Evolutionary conservation across 1,284 basidiomycete genomes (phyloP).

Genomic region (Ceratobasidium sp.): DNA sequence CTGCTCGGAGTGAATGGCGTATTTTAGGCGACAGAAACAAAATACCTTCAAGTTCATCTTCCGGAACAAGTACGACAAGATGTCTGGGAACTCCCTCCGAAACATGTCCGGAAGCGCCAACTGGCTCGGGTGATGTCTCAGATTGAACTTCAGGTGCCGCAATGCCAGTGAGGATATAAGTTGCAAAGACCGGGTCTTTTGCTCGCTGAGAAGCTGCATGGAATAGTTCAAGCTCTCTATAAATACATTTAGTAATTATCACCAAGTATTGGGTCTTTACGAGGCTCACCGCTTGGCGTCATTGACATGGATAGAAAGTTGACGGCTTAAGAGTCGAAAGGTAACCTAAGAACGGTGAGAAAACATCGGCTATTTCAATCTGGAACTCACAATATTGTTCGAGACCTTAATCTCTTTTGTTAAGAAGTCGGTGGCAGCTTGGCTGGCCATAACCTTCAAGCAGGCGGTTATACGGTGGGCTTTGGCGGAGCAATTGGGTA

Average conservation of each 20-base stretch:
- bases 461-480: neutral
- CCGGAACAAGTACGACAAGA: constrained; percentile 65
- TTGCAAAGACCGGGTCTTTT: constrained; percentile 66
- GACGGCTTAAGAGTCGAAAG: constrained; percentile 76
- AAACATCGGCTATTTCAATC: neutral
- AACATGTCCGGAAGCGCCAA: neutral
- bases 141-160: constrained; percentile 46
- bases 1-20: neutral
- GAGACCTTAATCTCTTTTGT: constrained; percentile 39
- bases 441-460: constrained; percentile 20
- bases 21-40: constrained; percentile 50
- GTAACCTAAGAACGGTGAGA: constrained; percentile 67
- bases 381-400: constrained; percentile 31
- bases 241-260: constrained; percentile 2
- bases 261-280: constrained; percentile 55
- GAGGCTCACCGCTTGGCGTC: constrained; percentile 73
- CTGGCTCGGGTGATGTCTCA: neutral
- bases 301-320: constrained; percentile 76
- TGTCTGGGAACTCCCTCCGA: constrained; percentile 3
- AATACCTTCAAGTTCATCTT: constrained; percentile 69
- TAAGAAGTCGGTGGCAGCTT: constrained; percentile 30
- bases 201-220: constrained; percentile 61
- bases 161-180: constrained; percentile 72
- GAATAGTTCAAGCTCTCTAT: constrained; percentile 72
- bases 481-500: neutral